Percentiles rank a stretch among this genome's conserved stretches.
These are phyloP conservation scores for Capniomyces stellatus DNA, from an alignment of 371 early-diverging fungal species.

Conservation along the genomic window DNA sequence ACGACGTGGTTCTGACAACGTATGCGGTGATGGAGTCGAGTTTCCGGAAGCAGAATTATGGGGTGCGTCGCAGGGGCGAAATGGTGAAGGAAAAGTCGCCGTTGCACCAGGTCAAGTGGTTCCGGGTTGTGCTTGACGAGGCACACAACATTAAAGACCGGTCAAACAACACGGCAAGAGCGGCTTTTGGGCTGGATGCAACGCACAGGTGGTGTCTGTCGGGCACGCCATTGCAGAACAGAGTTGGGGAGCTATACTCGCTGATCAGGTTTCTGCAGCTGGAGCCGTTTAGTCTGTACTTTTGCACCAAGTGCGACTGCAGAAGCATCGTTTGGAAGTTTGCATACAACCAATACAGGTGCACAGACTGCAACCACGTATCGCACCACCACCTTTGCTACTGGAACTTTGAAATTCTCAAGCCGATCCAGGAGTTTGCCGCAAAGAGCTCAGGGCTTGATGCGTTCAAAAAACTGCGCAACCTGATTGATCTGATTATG, in stretches of 20 bases:
- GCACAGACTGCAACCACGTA: slow-evolving; percentile 58
- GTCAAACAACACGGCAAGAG: slow-evolving; percentile 68
- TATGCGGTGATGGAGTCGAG: slow-evolving; percentile 60
- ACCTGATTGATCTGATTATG: slow-evolving; percentile 78
- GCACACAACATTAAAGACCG: slow-evolving; percentile 95
- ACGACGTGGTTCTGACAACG: slow-evolving; percentile 73
- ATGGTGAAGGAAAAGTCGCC: slow-evolving; percentile 43
- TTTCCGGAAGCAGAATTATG: slow-evolving; percentile 57
- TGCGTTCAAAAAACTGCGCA: slow-evolving; percentile 58
- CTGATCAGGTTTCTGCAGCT: slow-evolving; percentile 69
- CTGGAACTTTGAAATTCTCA: slow-evolving; percentile 91
- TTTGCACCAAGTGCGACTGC: slow-evolving; percentile 72
- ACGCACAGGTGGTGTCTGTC: slow-evolving; percentile 74
- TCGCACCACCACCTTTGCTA: slow-evolving; percentile 76
- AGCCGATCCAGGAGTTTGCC: slow-evolving; percentile 75
- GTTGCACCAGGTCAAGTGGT: slow-evolving; percentile 64
- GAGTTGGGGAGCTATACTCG: slow-evolving; percentile 91
- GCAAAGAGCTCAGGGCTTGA: slow-evolving; percentile 40
- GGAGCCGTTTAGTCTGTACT: slow-evolving; percentile 68
- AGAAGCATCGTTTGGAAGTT: slow-evolving; percentile 68
- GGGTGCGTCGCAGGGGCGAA: slow-evolving; percentile 33
- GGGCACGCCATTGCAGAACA: slow-evolving; percentile 96
- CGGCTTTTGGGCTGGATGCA: slow-evolving; percentile 60
- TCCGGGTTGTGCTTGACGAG: slow-evolving; percentile 79
- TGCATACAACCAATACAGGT: slow-evolving; percentile 29